Evolutionary conservation across 768 basidiomycete genomes (phyloP).

Genomic region (Trichaptum fuscoviolaceum): DNA sequence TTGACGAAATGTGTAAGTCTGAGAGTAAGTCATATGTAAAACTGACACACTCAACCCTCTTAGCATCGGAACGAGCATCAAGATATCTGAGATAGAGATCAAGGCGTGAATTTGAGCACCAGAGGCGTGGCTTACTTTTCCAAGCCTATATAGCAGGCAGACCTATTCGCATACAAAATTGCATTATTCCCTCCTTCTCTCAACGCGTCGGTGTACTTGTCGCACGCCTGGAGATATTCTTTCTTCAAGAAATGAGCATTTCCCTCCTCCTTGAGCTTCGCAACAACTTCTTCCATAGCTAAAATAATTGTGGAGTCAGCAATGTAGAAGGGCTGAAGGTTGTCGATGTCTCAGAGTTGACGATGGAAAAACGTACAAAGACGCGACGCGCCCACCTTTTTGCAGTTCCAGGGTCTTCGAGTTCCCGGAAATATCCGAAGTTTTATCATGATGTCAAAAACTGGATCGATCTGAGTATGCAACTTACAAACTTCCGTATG

Average conservation of each 20-base stretch:
- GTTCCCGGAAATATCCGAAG: too few species aligned
- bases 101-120: not conserved
- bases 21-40: too few species aligned
- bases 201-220: constrained; percentile 40
- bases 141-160: constrained; percentile 33
- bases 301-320: too few species aligned
- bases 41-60: not conserved
- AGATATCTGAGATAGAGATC: constrained; percentile 11
- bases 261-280: constrained; percentile 33
- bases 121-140: constrained; percentile 25
- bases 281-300: not conserved
- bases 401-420: too few species aligned
- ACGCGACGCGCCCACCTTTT: too few species aligned
- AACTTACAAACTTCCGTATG: too few species aligned
- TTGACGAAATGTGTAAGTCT: constrained; percentile 8
- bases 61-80: constrained; percentile 14
- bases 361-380: too few species aligned
- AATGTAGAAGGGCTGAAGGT: too few species aligned
- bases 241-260: constrained; percentile 33
- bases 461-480: too few species aligned
- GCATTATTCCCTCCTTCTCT: constrained; percentile 33
- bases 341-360: too few species aligned
- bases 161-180: constrained; percentile 40
- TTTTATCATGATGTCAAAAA: too few species aligned
- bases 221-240: constrained; percentile 29